Evolutionary conservation across 768 basidiomycete genomes (phyloP), one percentile per base, ranked within the genome.

Genomic region (Tylopilus sp.): DNA sequence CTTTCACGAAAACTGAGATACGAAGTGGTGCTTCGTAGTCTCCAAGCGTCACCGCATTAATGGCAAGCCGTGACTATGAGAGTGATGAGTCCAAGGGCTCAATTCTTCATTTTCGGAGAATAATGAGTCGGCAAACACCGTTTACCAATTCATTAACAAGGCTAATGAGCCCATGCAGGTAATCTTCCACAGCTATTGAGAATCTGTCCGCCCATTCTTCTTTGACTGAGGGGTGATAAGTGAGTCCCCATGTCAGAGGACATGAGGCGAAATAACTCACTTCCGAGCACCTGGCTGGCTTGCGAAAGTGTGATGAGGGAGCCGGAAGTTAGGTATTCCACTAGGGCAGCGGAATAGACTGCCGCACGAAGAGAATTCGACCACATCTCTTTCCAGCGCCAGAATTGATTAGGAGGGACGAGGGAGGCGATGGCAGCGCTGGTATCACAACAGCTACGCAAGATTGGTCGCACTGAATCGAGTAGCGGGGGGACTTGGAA

Each of bases 371-470:
- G 66, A 4, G 86, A 84, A 61, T 81, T 82, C 1, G 79, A 77
- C 89, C 89, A 91, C 82, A 87, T 82, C 24, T 90, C 87, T 65
- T 87, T 89, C 86, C 86, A 92, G 51, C 82, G 76, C 89, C 89
- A 92, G 55, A 88, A 83, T 57, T 90, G 86, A 59, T 86, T 82
- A 28, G 74, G 75, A 26, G 89, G 89, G 24, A 89, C 74, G 29
- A 84, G 74, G 6, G 62, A 69, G 7, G 82, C 83, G n/a, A 92
- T 70, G 1, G 74, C 73, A 22, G 73, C 71, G 11, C 67, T 77
- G 9, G 74, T 77, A 19, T 76, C 79, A 52, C 72, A 72, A 58
- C 84, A 91, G 57, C 78, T 78, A 12, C 69, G 62, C 26, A 91
- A 64, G 10, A 81, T 71, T 2, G 86, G 83, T 34, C 72, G 76